Percentiles rank a stretch among this genome's conserved stretches.
Evolutionary conservation across 345 rosid genomes (phyloP).

Genomic region (Toxicodendron radicans): DNA sequence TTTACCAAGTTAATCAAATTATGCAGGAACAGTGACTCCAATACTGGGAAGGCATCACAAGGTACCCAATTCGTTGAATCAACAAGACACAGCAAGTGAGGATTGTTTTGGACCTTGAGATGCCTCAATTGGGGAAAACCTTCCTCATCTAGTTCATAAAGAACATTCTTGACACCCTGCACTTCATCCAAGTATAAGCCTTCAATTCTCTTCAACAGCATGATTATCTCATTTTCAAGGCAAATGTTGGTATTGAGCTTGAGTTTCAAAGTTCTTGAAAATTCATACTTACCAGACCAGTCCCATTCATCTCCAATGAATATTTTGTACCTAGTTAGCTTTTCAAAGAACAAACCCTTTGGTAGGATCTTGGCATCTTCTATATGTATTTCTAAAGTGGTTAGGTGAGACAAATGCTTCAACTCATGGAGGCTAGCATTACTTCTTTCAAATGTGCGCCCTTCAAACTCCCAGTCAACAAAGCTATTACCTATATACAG

Average conservation of each 20-base stretch:
- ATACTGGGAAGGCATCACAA: neutral
- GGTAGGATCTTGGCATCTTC: too few relatives aligned
- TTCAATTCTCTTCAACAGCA: neutral
- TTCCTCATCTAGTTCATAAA: neutral
- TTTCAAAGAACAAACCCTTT: too few relatives aligned
- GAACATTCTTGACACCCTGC: neutral
- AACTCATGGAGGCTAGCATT: slow-evolving; percentile 21
- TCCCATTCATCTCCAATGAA: too few relatives aligned
- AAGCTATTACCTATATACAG: slow-evolving; percentile 22
- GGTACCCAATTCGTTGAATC: neutral
- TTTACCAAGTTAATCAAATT: slow-evolving; percentile 7
- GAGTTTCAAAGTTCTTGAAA: too few relatives aligned
- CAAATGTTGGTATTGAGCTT: too few relatives aligned
- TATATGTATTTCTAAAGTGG: too few relatives aligned
- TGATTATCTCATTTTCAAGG: too few relatives aligned
- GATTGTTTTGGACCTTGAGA: neutral
- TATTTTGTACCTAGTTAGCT: too few relatives aligned
- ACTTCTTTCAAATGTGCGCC: neutral
- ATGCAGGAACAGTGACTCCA: slow-evolving; percentile 12
- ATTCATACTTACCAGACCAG: too few relatives aligned
- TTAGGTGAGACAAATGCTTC: neutral
- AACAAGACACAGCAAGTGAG: neutral
- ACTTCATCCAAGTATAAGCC: slow-evolving; percentile 5
- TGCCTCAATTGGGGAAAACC: slow-evolving; percentile 20
- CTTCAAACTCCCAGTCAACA: slow-evolving; percentile 21